A percentile compares a stretch with the other conserved stretches of the same genome.
phyloP scores from a whole-genome alignment of 2,329 filamentous ascomycete genomes.

The Thelonectria discophora region DNA sequence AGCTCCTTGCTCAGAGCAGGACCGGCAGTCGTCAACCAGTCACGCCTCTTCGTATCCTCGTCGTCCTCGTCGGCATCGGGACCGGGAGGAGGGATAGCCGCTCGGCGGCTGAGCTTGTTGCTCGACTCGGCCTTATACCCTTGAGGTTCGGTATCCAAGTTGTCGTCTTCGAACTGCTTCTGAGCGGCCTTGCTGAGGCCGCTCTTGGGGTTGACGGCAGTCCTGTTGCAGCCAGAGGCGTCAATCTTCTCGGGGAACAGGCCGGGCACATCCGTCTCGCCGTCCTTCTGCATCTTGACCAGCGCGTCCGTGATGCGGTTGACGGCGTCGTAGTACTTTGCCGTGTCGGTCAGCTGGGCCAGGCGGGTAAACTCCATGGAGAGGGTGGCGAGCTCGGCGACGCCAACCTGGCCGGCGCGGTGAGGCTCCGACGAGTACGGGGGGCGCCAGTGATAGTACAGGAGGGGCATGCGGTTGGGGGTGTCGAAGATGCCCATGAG shows the following conservation, averaged over 20 bases:
- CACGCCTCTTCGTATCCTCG: conserved; percentile 9
- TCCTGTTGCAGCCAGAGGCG: conserved; percentile 78
- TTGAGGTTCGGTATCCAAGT: conserved; percentile 40
- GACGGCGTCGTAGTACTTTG: conserved; percentile 90
- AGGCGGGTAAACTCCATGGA: conserved; percentile 90
- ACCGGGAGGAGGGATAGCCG: background rate
- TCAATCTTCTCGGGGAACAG: conserved; percentile 84
- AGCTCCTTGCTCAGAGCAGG: conserved; percentile 10
- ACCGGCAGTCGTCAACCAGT: background rate
- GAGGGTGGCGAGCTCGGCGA: conserved; percentile 81
- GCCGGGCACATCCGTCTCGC: conserved; percentile 72
- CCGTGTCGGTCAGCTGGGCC: conserved; percentile 81
- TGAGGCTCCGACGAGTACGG: conserved; percentile 69
- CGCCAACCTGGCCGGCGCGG: conserved; percentile 65
- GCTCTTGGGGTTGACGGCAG: conserved; percentile 48
- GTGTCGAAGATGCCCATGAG: conserved; percentile 88
- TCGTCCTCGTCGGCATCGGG: conserved; percentile 1
- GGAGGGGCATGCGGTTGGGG: conserved; percentile 89
- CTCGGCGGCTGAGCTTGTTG: conserved; percentile 5
- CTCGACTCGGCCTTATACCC: conserved; percentile 35
- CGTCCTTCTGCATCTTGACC: conserved; percentile 74
- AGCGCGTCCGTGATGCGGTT: conserved; percentile 85
- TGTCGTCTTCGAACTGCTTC: conserved; percentile 47
- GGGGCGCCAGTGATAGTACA: conserved; percentile 82
- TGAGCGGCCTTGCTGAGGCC: conserved; percentile 48